These are phyloP conservation scores for Sarocladium strictum DNA, from an alignment of 2,329 filamentous ascomycete species.

Conservation along the genomic window DNA sequence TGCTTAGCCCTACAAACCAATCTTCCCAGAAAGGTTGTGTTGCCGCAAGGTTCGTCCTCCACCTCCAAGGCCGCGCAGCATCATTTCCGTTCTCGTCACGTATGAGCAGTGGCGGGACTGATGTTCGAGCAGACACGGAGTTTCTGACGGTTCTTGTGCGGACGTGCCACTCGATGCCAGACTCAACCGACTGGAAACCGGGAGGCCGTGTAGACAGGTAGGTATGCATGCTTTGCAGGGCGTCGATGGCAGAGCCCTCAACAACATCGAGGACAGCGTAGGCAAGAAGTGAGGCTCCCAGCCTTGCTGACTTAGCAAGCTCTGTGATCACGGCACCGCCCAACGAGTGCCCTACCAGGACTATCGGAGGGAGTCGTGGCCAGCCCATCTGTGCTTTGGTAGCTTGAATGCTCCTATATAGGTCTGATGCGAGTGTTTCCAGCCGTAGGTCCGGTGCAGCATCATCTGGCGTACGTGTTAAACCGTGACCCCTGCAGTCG, in stretches of 20 bases:
- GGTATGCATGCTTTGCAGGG: conserved; percentile 86
- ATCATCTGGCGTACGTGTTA: conserved; percentile 45
- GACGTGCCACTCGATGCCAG: conserved; percentile 90
- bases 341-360: conserved; percentile 87
- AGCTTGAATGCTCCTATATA: conserved; percentile 62
- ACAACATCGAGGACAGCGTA: conserved; percentile 93
- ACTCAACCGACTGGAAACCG: conserved; percentile 69
- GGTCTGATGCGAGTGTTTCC: conserved; percentile 64
- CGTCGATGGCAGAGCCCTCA: conserved; percentile 92
- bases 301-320: conserved; percentile 59
- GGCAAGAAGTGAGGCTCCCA: conserved; percentile 67
- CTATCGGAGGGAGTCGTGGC: conserved; percentile 63
- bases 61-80: conserved; percentile 57
- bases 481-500: conserved; percentile 84
- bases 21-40: conserved; percentile 91
- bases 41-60: conserved; percentile 76
- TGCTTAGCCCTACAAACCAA: conserved; percentile 85
- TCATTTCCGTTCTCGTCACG: conserved; percentile 35
- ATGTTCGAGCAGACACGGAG: conserved; percentile 73
- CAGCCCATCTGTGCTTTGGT: conserved; percentile 66
- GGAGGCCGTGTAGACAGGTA: conserved; percentile 78
- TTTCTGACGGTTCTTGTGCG: conserved; percentile 84
- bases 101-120: conserved; percentile 73
- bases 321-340: conserved; percentile 89
- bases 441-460: conserved; percentile 60